Percentiles rank a stretch among this genome's conserved stretches.
phyloP scores from a whole-genome alignment of 768 basidiomycete genomes.

The Pleurotus pulmonarius region DNA sequence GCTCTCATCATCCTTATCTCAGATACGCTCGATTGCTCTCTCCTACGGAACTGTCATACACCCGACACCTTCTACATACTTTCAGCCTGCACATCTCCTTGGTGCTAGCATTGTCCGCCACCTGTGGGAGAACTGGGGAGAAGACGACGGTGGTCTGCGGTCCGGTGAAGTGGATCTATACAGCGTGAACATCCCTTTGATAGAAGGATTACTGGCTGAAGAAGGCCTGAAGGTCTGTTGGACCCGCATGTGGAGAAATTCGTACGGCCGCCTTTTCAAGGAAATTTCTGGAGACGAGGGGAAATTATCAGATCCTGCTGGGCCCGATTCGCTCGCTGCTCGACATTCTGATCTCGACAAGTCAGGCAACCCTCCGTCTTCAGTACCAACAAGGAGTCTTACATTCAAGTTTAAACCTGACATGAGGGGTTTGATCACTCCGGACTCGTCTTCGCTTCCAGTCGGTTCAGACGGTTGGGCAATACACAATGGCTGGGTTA shows the following conservation, averaged over 20 bases:
- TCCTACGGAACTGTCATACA: constrained; percentile 81
- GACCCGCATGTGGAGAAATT: constrained; percentile 84
- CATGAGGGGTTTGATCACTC: constrained; percentile 64
- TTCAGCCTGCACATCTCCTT: constrained; percentile 72
- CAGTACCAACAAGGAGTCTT: constrained; percentile 27
- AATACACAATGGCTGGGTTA: constrained; percentile 61
- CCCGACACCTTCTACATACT: constrained; percentile 56
- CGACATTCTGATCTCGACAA: neutral
- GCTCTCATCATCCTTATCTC: constrained; percentile 71
- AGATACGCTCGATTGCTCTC: constrained; percentile 75
- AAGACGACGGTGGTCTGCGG: constrained; percentile 54
- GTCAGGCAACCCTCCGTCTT: constrained; percentile 16
- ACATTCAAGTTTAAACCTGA: constrained; percentile 73
- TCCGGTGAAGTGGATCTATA: constrained; percentile 76
- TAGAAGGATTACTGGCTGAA: constrained; percentile 56
- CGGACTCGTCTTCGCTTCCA: constrained; percentile 55
- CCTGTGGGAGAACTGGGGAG: constrained; percentile 86
- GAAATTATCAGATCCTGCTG: constrained; percentile 30
- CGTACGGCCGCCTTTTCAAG: constrained; percentile 80
- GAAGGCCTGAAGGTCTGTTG: constrained; percentile 68
- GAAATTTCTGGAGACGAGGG: constrained; percentile 24
- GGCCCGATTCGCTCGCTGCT: constrained; percentile 36
- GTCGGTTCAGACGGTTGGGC: constrained; percentile 84
- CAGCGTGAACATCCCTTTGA: constrained; percentile 84
- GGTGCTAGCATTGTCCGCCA: constrained; percentile 63